A percentile compares a stretch with the other conserved stretches of the same genome.
Evolutionary conservation across 106 monocot species (phyloP).

Genomic region (Dioscorea alata): DNA sequence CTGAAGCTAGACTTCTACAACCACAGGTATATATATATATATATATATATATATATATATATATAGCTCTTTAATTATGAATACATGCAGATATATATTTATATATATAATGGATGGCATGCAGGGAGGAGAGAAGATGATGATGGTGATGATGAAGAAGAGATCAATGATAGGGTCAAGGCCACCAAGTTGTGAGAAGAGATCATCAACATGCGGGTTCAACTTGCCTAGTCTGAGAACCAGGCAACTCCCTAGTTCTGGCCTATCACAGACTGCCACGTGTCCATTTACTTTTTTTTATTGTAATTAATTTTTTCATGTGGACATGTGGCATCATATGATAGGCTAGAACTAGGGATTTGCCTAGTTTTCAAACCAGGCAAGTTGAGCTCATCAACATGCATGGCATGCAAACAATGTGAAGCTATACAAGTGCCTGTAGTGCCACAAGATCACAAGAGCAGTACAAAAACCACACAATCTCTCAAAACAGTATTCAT

Average conservation of each 20-base stretch:
- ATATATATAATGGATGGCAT: not conserved
- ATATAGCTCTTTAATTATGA: not conserved
- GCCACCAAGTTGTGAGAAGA: constrained; percentile 60
- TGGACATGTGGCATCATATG: no score
- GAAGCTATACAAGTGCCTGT: constrained; percentile 65
- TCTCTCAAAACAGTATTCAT: not conserved
- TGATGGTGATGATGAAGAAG: constrained; percentile 3
- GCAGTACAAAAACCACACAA: not conserved
- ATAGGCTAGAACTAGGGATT: no score
- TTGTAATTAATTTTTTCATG: no score
- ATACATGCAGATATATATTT: not conserved
- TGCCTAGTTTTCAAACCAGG: no score
- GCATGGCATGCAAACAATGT: constrained; percentile 52
- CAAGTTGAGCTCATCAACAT: constrained; percentile 19
- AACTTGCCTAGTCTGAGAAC: no score
- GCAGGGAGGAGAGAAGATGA: not conserved
- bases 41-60: not conserved
- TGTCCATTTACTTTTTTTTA: no score
- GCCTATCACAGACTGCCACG: no score
- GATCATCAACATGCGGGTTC: constrained; percentile 25
- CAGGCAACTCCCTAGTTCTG: no score
- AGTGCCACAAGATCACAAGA: constrained; percentile 24
- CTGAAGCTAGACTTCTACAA: not conserved
- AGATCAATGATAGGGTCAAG: constrained; percentile 50
- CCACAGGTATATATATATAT: not conserved